Percentiles rank a stretch among this genome's conserved stretches.
phyloP scores from a whole-genome alignment of 2,329 filamentous ascomycete genomes.

The Penicillium sp. region DNA sequence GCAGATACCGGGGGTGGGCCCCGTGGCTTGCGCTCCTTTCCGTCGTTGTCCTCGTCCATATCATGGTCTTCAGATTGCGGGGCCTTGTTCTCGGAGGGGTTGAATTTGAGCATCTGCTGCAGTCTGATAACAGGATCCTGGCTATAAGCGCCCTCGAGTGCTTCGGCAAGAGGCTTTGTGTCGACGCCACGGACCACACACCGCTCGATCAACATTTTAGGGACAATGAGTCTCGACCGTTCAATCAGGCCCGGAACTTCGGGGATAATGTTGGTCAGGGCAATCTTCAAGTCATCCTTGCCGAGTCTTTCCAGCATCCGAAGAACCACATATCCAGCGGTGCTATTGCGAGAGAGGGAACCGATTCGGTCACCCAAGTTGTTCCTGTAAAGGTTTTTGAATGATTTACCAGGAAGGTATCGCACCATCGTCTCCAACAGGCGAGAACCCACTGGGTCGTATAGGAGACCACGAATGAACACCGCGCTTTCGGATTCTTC shows the following conservation, averaged over 20 bases:
- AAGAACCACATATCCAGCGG: constrained; percentile 83
- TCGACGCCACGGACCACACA: constrained; percentile 68
- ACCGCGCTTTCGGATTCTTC: constrained; percentile 71
- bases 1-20: constrained; percentile 36
- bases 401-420: constrained; percentile 79
- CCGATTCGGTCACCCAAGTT: constrained; percentile 78
- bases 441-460: constrained; percentile 86
- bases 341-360: constrained; percentile 81
- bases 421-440: constrained; percentile 83
- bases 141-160: constrained; percentile 59
- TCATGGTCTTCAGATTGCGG: constrained; percentile 38
- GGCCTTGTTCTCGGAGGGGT: constrained; percentile 10
- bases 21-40: constrained; percentile 22
- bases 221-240: constrained; percentile 72
- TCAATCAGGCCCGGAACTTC: constrained; percentile 72
- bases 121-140: constrained; percentile 54
- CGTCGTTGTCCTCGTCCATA: constrained; percentile 51
- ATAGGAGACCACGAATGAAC: constrained; percentile 84
- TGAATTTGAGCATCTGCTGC: constrained; percentile 60
- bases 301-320: constrained; percentile 78
- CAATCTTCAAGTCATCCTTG: constrained; percentile 78
- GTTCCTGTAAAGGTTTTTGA: constrained; percentile 81
- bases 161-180: constrained; percentile 54
- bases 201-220: constrained; percentile 80
- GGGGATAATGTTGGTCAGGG: constrained; percentile 69